These are phyloP conservation scores for Neodidymelliopsis sp. DNA, from an alignment of 2,329 filamentous ascomycete species.

Conservation along the genomic window DNA sequence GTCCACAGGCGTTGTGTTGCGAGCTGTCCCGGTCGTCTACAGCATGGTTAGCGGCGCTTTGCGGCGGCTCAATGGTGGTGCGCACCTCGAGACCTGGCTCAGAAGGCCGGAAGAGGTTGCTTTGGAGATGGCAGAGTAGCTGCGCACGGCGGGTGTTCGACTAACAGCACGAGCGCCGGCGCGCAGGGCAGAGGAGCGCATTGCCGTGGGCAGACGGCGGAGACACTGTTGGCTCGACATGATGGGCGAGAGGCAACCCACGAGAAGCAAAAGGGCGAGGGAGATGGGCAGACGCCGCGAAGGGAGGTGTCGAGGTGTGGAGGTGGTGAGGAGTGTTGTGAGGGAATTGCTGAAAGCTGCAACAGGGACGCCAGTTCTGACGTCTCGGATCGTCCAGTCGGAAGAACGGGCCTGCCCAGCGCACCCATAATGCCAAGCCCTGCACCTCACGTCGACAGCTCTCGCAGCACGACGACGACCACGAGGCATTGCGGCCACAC, in stretches of 20 bases:
- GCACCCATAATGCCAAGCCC: conserved; percentile 34
- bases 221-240: conserved; percentile 51
- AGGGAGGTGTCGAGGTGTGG: conserved; percentile 16
- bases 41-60: conserved; percentile 20
- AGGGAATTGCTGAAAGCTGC: conserved; percentile 42
- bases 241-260: conserved; percentile 17
- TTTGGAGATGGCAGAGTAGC: conserved; percentile 44
- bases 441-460: conserved; percentile 31
- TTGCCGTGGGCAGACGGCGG: conserved; percentile 41
- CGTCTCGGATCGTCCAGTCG: conserved; percentile 35
- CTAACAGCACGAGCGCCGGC: conserved; percentile 36
- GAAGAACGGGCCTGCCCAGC: conserved; percentile 30
- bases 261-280: conserved; percentile 18
- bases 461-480: conserved; percentile 26
- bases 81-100: conserved; percentile 40
- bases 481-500: conserved; percentile 42
- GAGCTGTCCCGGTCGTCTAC: conserved; percentile 41
- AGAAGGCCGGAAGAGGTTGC: conserved; percentile 46
- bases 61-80: conserved; percentile 18
- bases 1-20: conserved; percentile 35
- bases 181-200: conserved; percentile 44
- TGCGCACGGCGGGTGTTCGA: conserved; percentile 35
- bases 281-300: conserved; percentile 16
- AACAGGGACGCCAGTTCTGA: conserved; percentile 35
- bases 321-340: conserved; percentile 22